Evolutionary conservation across 2,329 filamentous ascomycete genomes (phyloP), one percentile per base, ranked within the genome.

Genomic region (Calonectria pseudoturangicola): DNA sequence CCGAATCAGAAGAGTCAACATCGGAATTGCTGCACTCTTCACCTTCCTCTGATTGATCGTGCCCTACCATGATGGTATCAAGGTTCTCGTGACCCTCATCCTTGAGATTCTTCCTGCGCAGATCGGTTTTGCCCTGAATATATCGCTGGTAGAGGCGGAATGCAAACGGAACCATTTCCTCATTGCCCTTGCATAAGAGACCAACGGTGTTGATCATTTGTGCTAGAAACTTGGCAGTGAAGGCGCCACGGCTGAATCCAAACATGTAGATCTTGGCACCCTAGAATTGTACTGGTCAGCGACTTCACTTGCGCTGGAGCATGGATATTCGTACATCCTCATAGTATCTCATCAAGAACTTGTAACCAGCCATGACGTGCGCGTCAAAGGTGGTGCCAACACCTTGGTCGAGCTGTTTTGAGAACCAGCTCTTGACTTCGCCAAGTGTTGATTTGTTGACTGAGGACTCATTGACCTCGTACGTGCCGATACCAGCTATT

Each of bases 331-430:
- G 79, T 70, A 83, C 85, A 18, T 80, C 79, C 36, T 84, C 81
- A 69, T 90, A 90, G 77, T 88, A 88, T 13, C 87, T 85, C 89
- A 90, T 90, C 27, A 90, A 74, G 68, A 90, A 90, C 3, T 85
- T 82, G 73, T 90, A 90, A 0, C 88, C 89, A 6, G 84, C 86
- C 60, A 88, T 85, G 9, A 90, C 87, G 70, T 90, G 89, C 2
- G 85, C 83, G 51, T 87, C 87, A 64, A 90, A 89, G 0, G 86
- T 86, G 27, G 81, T 86, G 4, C 86, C 87, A 4, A 88, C 80
- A 0, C 81, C 86, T 62, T 86, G 81, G 54, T 88, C 87, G 4
- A 87, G 50, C 1, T 83, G 84, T 78, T 85, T 80, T 4, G 83
- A 82, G 56, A 87, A 70, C 9, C 77, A 82, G 43, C 84, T 85